phyloP scores from a whole-genome alignment of 805 yeast species.

The Ogataea sp. region DNA sequence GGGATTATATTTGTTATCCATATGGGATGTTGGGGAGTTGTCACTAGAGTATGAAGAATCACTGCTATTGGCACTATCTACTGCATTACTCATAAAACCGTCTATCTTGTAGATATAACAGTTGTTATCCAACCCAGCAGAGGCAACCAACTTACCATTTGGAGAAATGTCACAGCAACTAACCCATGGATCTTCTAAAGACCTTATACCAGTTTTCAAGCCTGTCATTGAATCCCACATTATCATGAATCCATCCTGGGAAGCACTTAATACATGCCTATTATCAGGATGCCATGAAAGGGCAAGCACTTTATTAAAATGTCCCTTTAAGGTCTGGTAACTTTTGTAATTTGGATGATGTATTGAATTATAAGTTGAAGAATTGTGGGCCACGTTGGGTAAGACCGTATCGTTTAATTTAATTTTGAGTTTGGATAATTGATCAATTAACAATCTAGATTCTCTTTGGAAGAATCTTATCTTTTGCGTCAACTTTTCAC shows the following conservation, averaged over 20 bases:
- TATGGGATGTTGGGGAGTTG: too few species aligned
- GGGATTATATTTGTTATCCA: too few species aligned
- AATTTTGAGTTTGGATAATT: conserved; percentile 18
- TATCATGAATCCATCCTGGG: conserved; percentile 81
- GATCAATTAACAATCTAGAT: conserved; percentile 16
- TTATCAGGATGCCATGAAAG: conserved; percentile 65
- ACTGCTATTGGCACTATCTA: too few species aligned
- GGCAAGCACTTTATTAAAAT: conserved; percentile 64
- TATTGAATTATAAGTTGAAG: too few species aligned
- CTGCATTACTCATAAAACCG: conserved; percentile 8
- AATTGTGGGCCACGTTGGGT: conserved; percentile 16
- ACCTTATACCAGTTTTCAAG: conserved; percentile 59
- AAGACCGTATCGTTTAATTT: conserved; percentile 20
- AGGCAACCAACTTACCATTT: conserved; percentile 56
- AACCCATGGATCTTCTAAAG: conserved; percentile 73
- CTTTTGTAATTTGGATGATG: too few species aligned
- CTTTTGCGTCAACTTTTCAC: conserved; percentile 1
- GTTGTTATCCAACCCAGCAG: conserved; percentile 77
- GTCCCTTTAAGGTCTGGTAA: conserved; percentile 47
- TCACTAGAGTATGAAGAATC: too few species aligned
- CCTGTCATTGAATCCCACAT: conserved; percentile 79
- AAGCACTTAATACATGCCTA: conserved; percentile 55
- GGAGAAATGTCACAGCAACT: conserved; percentile 69
- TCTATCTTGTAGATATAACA: conserved; percentile 57
- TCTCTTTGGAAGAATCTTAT: conserved; percentile 19